These are phyloP conservation scores for Trichoderma breve DNA, from an alignment of 2,329 filamentous ascomycete genomes.

Conservation along the genomic window DNA sequence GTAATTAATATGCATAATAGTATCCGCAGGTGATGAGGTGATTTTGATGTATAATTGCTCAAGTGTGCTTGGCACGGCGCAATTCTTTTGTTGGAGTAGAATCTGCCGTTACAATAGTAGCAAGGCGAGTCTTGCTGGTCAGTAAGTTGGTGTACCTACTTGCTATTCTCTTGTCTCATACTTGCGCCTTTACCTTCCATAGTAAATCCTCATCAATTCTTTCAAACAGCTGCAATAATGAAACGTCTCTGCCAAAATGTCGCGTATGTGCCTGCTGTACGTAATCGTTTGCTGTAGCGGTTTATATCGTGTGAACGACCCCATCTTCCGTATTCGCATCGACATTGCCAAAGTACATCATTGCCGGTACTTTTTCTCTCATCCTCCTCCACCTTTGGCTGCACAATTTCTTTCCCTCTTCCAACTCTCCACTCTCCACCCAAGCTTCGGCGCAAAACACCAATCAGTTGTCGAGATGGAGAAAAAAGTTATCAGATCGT, in stretches of 20 bases:
- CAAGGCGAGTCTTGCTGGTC: background rate
- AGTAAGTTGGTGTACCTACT: background rate
- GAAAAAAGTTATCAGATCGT: slow-evolving; percentile 20
- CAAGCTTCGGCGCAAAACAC: background rate
- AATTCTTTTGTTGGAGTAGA: background rate
- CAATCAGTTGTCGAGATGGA: background rate
- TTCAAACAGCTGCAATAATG: background rate
- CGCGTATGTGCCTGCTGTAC: background rate
- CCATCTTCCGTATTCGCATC: slow-evolving; percentile 3
- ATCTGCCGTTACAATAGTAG: background rate
- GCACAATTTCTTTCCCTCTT: background rate
- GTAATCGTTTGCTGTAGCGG: background rate
- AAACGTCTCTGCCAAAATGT: background rate
- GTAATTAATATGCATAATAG: background rate
- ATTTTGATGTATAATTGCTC: background rate
- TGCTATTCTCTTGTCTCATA: background rate
- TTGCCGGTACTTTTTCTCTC: background rate
- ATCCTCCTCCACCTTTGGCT: background rate
- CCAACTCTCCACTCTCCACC: background rate
- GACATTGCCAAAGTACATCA: background rate
- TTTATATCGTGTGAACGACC: background rate
- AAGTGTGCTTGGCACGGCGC: background rate
- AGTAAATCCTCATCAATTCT: background rate
- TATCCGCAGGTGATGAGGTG: slow-evolving; percentile 3
- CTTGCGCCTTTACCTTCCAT: background rate